These are phyloP conservation scores for Spathaspora hagerdaliae DNA, from an alignment of 805 yeast genomes.

Conservation along the genomic window DNA sequence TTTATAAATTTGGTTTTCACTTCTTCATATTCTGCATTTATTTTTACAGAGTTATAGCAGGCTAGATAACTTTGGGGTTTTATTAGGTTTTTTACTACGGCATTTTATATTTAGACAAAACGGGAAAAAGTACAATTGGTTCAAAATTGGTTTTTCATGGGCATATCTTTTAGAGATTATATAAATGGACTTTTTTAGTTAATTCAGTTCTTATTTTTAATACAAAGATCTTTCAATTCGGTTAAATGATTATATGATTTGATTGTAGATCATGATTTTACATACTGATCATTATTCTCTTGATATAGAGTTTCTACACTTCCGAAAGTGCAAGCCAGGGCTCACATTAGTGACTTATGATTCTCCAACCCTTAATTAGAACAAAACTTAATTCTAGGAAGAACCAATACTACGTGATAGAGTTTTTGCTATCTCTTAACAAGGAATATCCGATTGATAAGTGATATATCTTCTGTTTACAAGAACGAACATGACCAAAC, in stretches of 20 bases:
- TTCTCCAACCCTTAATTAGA: too few species aligned
- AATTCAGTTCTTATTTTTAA: background rate
- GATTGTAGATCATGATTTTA: too few species aligned
- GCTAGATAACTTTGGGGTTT: background rate
- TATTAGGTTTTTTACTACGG: background rate
- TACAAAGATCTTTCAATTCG: background rate
- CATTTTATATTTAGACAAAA: background rate
- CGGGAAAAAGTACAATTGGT: background rate
- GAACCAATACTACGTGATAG: too few species aligned
- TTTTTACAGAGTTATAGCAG: slow-evolving; percentile 1
- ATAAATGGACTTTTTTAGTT: background rate
- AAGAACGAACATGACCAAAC: too few species aligned
- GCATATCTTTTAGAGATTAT: background rate
- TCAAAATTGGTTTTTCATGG: background rate
- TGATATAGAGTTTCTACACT: too few species aligned
- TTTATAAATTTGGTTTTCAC: slow-evolving; percentile 13
- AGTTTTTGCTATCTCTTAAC: too few species aligned
- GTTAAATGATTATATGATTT: background rate
- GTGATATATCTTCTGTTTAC: too few species aligned
- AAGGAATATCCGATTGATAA: too few species aligned
- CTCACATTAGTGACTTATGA: too few species aligned
- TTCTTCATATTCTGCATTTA: background rate
- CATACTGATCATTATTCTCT: too few species aligned
- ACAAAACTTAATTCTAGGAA: too few species aligned
- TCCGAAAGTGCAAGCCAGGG: too few species aligned